Evolutionary conservation across 2,329 filamentous ascomycete species (phyloP).

Genomic region (Aureobasidium sp.): DNA sequence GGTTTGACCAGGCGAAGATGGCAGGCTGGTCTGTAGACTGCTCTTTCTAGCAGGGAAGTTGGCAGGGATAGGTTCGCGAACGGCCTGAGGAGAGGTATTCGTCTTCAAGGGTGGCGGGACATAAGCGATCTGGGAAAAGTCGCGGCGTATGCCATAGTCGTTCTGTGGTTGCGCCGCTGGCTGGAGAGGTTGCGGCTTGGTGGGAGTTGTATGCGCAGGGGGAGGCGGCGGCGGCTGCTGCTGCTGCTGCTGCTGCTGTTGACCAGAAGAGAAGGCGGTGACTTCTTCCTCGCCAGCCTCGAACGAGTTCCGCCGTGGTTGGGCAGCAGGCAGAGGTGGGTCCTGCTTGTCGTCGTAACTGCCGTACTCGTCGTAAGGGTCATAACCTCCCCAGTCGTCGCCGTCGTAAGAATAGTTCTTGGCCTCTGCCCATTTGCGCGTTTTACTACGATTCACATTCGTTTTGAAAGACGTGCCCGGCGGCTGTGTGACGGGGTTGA

Average conservation of each 20-base stretch:
- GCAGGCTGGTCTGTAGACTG: constrained; percentile 40
- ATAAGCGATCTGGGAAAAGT: constrained; percentile 45
- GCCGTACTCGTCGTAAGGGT: constrained; percentile 50
- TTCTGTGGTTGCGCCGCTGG: not conserved
- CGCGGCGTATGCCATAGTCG: constrained; percentile 26
- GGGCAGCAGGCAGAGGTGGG: constrained; percentile 32
- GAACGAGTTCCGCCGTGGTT: constrained; percentile 41
- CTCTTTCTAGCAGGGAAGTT: constrained; percentile 49
- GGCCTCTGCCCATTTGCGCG: constrained; percentile 90
- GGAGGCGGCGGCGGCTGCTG: not conserved
- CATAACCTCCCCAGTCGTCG: constrained; percentile 77
- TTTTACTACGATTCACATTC: constrained; percentile 83
- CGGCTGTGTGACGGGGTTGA: constrained; percentile 21
- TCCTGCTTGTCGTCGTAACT: constrained; percentile 39
- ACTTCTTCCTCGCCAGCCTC: constrained; percentile 47
- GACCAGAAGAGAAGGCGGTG: constrained; percentile 34
- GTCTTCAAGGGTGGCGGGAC: constrained; percentile 43
- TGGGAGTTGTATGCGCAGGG: constrained; percentile 5
- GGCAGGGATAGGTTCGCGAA: constrained; percentile 26
- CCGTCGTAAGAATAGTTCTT: constrained; percentile 82
- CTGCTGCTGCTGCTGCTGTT: not conserved
- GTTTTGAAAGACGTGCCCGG: constrained; percentile 61
- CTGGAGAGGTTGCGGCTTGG: not conserved
- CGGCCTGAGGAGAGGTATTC: constrained; percentile 17
- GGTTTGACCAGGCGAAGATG: constrained; percentile 10